phyloP scores from a whole-genome alignment of 306 rosid species.

The Trichosanthes cucumerina region DNA sequence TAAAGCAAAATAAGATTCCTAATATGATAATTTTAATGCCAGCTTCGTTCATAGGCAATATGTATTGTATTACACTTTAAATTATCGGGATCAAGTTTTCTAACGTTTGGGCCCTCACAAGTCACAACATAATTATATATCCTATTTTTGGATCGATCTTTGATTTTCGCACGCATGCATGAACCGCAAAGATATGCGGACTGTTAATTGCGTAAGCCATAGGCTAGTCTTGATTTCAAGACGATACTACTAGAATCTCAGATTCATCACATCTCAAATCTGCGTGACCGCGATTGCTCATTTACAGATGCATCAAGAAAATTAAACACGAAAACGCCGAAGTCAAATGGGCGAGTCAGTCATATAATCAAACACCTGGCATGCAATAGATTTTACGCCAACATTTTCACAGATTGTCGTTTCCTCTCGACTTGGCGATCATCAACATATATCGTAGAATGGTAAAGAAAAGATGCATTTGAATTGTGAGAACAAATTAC shows the following conservation, averaged over 20 bases:
- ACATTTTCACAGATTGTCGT: not conserved
- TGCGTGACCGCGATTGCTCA: not conserved
- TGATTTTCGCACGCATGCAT: not conserved
- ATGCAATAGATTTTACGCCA: not conserved
- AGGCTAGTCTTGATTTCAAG: not conserved
- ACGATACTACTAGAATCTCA: not conserved
- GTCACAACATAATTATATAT: not conserved
- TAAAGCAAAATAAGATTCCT: not conserved
- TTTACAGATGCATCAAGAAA: not conserved
- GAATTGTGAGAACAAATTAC: constrained; percentile 11
- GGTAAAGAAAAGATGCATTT: not conserved
- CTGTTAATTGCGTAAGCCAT: not conserved
- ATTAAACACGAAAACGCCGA: not conserved
- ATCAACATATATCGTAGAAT: not conserved
- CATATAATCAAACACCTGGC: not conserved
- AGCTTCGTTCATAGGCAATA: not conserved
- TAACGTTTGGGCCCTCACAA: not conserved
- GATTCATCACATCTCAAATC: not conserved
- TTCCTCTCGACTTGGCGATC: not conserved
- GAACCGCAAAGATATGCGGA: not conserved
- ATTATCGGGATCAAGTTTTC: not conserved
- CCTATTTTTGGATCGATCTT: not conserved
- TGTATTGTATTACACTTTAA: not conserved
- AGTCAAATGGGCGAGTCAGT: not conserved
- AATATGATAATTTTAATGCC: not conserved